These are phyloP conservation scores for Aspergillus avenaceus DNA, from an alignment of 495 filamentous ascomycete genomes.

Conservation along the genomic window DNA sequence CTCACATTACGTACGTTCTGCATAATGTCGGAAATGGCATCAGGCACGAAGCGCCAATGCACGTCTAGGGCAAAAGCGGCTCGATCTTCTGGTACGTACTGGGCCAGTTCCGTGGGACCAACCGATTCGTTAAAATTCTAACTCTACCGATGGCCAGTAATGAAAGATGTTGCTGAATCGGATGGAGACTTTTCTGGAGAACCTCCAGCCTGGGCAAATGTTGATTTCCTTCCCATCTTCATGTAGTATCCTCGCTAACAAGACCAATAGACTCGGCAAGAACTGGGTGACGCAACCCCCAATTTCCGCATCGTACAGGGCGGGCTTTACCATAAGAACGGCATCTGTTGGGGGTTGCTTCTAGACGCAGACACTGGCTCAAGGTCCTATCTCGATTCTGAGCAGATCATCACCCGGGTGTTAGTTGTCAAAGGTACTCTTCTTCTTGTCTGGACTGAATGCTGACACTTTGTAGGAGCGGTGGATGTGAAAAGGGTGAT, in stretches of 20 bases:
- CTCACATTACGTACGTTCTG: too few species aligned
- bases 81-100: too few species aligned
- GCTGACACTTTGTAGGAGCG: conserved; percentile 48
- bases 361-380: conserved; percentile 53
- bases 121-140: too few species aligned
- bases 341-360: conserved; percentile 53
- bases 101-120: too few species aligned
- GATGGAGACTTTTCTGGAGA: conserved; percentile 23
- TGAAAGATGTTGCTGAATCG: background rate
- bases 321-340: conserved; percentile 47
- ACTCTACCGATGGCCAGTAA: background rate
- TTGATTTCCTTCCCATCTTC: conserved; percentile 8
- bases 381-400: conserved; percentile 56
- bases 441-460: background rate
- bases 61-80: too few species aligned
- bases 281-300: conserved; percentile 61
- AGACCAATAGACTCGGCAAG: conserved; percentile 43
- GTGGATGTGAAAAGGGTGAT: conserved; percentile 33
- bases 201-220: conserved; percentile 57
- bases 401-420: conserved; percentile 65
- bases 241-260: conserved; percentile 3
- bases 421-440: conserved; percentile 43
- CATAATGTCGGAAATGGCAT: too few species aligned
- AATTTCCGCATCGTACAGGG: conserved; percentile 65
- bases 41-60: too few species aligned